Evolutionary conservation across 495 filamentous ascomycete genomes (phyloP).

Genomic region (Neurospora sp.): DNA sequence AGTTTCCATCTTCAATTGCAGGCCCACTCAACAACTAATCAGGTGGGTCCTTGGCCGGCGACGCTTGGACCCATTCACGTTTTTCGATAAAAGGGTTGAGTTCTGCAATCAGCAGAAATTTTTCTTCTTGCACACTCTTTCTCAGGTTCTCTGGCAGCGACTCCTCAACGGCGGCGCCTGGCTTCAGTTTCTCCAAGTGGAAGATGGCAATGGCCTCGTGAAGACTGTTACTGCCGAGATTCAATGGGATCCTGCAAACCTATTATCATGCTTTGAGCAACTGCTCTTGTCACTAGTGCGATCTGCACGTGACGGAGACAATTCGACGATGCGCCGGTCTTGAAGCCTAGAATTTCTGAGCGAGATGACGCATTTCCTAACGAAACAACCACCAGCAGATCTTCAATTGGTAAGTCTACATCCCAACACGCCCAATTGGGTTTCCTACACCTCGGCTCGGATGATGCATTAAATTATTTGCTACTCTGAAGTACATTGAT

Average conservation of each 20-base stretch:
- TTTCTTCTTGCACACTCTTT: not conserved
- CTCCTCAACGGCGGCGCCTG: not conserved
- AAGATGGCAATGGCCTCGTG: not conserved
- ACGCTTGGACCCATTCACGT: not conserved
- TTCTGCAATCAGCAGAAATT: not conserved
- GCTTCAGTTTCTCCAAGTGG: not conserved
- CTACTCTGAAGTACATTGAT: slow-evolving; percentile 51
- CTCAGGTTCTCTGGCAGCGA: not conserved
- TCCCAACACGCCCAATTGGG: not conserved
- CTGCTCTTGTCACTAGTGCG: not conserved
- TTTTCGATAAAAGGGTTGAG: not conserved
- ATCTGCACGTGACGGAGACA: not conserved
- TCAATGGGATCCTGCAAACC: not conserved
- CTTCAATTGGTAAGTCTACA: slow-evolving; percentile 8
- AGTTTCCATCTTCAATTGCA: not conserved
- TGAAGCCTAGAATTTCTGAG: not conserved
- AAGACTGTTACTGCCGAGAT: not conserved
- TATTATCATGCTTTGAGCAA: not conserved
- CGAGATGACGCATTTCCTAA: not conserved
- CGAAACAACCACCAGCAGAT: not conserved
- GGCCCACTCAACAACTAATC: not conserved
- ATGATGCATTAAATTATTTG: slow-evolving; percentile 52
- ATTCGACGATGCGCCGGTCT: not conserved
- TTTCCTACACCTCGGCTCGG: slow-evolving; percentile 9
- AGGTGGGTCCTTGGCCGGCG: not conserved